These are phyloP conservation scores for Ophiostoma tasmaniense DNA, from an alignment of 2,329 filamentous ascomycete species.

Conservation along the genomic window DNA sequence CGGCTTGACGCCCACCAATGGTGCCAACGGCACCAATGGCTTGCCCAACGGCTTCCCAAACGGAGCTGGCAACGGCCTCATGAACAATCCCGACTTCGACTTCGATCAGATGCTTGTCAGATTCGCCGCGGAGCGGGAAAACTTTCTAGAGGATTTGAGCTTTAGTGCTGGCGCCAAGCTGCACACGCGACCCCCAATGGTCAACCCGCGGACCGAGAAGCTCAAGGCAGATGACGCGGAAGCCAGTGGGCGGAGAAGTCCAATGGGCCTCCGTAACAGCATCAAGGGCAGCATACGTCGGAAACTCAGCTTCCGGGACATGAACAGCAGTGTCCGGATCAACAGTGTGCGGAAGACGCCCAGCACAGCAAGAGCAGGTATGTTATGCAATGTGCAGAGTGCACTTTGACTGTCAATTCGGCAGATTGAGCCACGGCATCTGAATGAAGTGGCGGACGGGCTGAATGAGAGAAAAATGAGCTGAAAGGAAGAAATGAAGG, in stretches of 20 bases:
- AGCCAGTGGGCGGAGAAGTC: constrained; percentile 44
- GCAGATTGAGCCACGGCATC: neutral
- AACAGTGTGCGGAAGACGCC: constrained; percentile 66
- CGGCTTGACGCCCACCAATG: neutral
- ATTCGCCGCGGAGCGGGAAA: constrained; percentile 90
- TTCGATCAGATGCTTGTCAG: constrained; percentile 90
- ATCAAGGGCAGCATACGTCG: constrained; percentile 80
- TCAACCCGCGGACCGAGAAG: constrained; percentile 72
- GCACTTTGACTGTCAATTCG: neutral
- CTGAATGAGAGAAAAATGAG: neutral
- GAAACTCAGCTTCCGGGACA: constrained; percentile 86
- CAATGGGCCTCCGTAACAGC: constrained; percentile 43
- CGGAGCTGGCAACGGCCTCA: constrained; percentile 24
- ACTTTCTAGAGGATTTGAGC: constrained; percentile 84
- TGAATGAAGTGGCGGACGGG: neutral
- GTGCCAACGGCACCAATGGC: constrained; percentile 11
- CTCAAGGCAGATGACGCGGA: constrained; percentile 65
- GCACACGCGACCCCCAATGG: constrained; percentile 59
- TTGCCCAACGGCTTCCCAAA: constrained; percentile 2
- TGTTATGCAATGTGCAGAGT: constrained; percentile 30
- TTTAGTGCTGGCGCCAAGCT: constrained; percentile 78
- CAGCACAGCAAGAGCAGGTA: constrained; percentile 64
- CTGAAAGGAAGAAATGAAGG: neutral
- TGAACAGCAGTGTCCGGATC: constrained; percentile 58
- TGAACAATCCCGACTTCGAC: constrained; percentile 57